Conservation (phyloP, 495 filamentous ascomycete genomes). For the Penicillium antarcticum region DNA sequence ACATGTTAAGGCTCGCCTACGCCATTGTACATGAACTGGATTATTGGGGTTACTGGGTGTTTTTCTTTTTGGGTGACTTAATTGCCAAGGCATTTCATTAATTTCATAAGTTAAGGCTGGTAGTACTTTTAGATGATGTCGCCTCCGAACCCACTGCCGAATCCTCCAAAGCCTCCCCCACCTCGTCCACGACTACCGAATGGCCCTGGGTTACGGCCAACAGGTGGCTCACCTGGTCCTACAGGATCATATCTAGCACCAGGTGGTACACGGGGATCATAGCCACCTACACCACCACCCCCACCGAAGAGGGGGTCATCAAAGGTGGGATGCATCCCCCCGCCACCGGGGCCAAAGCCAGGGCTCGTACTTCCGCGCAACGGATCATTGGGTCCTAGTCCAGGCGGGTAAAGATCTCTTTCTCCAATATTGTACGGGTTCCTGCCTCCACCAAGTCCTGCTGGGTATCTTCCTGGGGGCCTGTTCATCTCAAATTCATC, state of each 20-base stretch:
- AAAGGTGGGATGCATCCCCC: constrained; percentile 94
- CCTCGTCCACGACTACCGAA: constrained; percentile 32
- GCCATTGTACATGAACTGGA: not conserved
- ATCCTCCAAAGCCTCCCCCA: constrained; percentile 51
- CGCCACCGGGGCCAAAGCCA: constrained; percentile 49
- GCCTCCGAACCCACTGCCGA: constrained; percentile 59
- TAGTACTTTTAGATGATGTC: constrained; percentile 60
- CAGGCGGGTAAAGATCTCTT: constrained; percentile 82
- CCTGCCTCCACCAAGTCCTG: constrained; percentile 42
- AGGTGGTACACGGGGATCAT: constrained; percentile 46
- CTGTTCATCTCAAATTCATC: constrained; percentile 85
- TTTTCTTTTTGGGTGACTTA: not conserved
- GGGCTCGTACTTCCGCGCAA: constrained; percentile 61
- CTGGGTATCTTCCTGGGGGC: constrained; percentile 53
- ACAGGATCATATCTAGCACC: constrained; percentile 77
- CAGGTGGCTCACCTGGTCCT: constrained; percentile 65
- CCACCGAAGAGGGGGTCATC: constrained; percentile 88
- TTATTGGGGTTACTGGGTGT: not conserved
- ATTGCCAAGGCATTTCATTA: not conserved
- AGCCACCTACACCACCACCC: constrained; percentile 40
- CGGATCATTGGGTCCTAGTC: constrained; percentile 82
- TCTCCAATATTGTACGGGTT: constrained; percentile 69
- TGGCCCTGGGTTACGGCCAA: constrained; percentile 43
- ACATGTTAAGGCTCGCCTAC: constrained; percentile 2
- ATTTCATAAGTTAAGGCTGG: not conserved